Percentiles rank a stretch among this genome's conserved stretches.
Conservation (phyloP, 2,329 filamentous ascomycete genomes). For the Ceratocystis ficicola region DNA sequence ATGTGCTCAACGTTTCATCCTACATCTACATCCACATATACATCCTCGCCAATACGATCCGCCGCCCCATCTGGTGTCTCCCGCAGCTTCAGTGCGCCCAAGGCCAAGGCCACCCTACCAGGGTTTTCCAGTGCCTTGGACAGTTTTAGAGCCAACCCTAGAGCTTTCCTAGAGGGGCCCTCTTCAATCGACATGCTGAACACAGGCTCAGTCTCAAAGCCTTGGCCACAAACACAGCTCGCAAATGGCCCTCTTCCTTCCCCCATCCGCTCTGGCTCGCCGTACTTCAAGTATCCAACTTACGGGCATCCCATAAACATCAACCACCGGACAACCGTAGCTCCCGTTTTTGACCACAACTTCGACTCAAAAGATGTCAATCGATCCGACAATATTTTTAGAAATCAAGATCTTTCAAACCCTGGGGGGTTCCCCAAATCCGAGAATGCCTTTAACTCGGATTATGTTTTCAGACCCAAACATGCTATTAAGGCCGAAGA, state of each 20-base stretch:
- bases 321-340: background rate
- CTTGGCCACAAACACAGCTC: background rate
- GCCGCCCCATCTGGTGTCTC: background rate
- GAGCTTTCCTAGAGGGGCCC: background rate
- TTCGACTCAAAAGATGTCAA: background rate
- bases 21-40: background rate
- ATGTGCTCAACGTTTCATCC: background rate
- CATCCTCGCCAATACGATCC: background rate
- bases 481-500: background rate
- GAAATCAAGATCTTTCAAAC: too few relatives aligned
- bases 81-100: background rate
- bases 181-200: background rate
- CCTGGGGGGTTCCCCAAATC: background rate
- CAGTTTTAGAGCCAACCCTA: slow-evolving; percentile 1
- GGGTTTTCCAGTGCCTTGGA: slow-evolving; percentile 1
- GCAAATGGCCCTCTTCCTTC: background rate
- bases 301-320: background rate
- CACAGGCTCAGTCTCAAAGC: background rate
- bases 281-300: background rate
- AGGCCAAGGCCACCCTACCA: background rate
- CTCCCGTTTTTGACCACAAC: background rate
- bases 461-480: background rate
- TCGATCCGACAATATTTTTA: background rate
- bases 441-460: background rate
- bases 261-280: background rate